Evolutionary conservation across 108 stramenopile genomes (phyloP).

Genomic region (Nannochloropsis gaditana): DNA sequence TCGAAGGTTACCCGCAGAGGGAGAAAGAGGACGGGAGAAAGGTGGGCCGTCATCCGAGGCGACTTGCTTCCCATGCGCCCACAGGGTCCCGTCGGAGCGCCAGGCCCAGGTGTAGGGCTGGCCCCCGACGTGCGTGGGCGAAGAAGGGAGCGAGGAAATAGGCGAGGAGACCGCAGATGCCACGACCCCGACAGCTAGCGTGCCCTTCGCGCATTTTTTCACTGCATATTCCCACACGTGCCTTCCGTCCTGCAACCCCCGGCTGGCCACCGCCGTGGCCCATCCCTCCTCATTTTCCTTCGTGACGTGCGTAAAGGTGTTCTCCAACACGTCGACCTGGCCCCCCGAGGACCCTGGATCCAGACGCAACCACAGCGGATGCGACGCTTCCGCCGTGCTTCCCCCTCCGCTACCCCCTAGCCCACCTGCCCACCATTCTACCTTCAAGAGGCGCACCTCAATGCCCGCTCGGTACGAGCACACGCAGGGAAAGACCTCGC

Average conservation of each 20-base stretch:
- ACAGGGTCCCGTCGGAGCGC: constrained; percentile 24
- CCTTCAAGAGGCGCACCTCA: constrained; percentile 49
- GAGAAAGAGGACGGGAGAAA: not conserved
- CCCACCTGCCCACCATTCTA: constrained; percentile 23
- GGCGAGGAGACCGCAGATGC: not conserved
- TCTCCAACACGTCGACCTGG: not conserved
- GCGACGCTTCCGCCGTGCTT: not conserved
- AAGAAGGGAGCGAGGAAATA: not conserved
- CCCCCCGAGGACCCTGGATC: not conserved
- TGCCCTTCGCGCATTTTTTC: not conserved
- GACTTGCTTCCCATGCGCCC: constrained; percentile 23
- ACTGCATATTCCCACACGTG: not conserved
- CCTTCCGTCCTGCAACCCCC: not conserved
- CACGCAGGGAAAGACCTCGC: constrained; percentile 52
- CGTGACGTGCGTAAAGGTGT: not conserved
- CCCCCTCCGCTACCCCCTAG: not conserved
- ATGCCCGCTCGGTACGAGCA: constrained; percentile 55
- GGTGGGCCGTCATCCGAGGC: not conserved
- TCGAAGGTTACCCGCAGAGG: not conserved
- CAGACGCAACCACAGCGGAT: not conserved
- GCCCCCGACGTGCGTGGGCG: not conserved
- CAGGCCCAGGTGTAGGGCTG: constrained; percentile 18
- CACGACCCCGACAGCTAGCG: not conserved
- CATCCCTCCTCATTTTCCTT: not conserved
- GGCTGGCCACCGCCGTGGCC: not conserved